Evolutionary conservation across 2,329 filamentous ascomycete species (phyloP), one percentile per base, ranked within the genome.

Genomic region (Rugonectria rugulosa): DNA sequence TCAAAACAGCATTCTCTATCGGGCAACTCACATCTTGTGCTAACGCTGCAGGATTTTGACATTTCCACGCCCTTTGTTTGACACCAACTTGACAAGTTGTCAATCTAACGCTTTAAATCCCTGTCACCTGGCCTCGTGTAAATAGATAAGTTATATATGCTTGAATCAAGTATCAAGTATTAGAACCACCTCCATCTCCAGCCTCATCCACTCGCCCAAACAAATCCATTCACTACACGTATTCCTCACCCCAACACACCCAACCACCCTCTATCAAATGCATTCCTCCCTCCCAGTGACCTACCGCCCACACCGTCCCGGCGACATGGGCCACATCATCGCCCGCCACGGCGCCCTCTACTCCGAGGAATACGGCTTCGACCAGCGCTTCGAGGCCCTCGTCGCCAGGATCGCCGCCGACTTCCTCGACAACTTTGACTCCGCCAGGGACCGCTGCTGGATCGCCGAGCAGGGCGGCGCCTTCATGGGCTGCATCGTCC

Each of bases 401-500:
- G 53, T 68, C 4, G 59, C 58, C 11, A 56, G 54, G 12, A 68
- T 68, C 7, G 55, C 58, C 6, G 62, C 65, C 8, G 66, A 68
- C 17, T 70, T 70, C 40, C 36, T 68, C 26, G 51, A 59, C 11
- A 64, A 62, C 12, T 62, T 60, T 47, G 57, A 70, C 20, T 56
- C 62, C 3, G 29, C 31, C 8, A 23, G 11, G n/a, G 68, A 70
- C n/a, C 63, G 60, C 2, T 66, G 63, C 53, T 71, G 68, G 68
- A 68, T 70, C 10, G 67, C 65, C 0, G 68, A 71, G 40, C 52
- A 43, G 4, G 56, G 57, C 5, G 61, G 45, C 4, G 20, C 58
- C 5, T 71, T 71, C 29, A 38, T 64, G 1, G 68, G 69, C 6
- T 67, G 61, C 43, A 51, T 71, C 17, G 59, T 66, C n/a, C 43